Evolutionary conservation across 2,329 filamentous ascomycete genomes (phyloP).

Genomic region (Aplosporella prunicola): DNA sequence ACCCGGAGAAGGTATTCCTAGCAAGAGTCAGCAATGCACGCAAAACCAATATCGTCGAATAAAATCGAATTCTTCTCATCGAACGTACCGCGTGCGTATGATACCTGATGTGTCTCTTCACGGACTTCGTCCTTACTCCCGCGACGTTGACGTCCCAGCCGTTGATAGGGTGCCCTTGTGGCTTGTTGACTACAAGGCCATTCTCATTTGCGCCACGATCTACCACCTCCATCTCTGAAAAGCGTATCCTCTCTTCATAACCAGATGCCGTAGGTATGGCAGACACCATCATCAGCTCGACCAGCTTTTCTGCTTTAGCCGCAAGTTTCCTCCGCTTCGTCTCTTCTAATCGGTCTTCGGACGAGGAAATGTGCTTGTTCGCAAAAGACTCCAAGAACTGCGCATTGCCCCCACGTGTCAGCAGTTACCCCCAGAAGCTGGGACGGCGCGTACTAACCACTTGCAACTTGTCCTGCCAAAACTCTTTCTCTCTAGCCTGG

Average conservation of each 20-base stretch:
- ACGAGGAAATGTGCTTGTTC: slow-evolving; percentile 92
- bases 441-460: slow-evolving; percentile 50
- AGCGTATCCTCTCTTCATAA: slow-evolving; percentile 93
- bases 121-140: slow-evolving; percentile 67
- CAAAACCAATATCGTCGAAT: background rate
- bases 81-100: slow-evolving; percentile 83
- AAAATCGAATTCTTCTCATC: too few species aligned
- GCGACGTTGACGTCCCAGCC: slow-evolving; percentile 97
- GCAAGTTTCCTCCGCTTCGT: slow-evolving; percentile 91
- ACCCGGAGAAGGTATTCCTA: slow-evolving; percentile 86
- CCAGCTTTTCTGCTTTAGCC: slow-evolving; percentile 84
- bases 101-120: slow-evolving; percentile 79
- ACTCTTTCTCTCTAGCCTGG: slow-evolving; percentile 95
- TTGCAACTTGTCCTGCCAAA: slow-evolving; percentile 98
- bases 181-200: slow-evolving; percentile 75
- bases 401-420: background rate
- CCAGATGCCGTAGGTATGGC: slow-evolving; percentile 91
- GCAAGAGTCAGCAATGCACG: background rate
- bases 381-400: slow-evolving; percentile 96
- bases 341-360: slow-evolving; percentile 89
- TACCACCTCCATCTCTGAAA: slow-evolving; percentile 93
- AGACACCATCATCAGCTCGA: slow-evolving; percentile 99
- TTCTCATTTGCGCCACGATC: slow-evolving; percentile 88
- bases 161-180: slow-evolving; percentile 85
- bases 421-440: slow-evolving; percentile 5